Conservation (phyloP, 1,284 basidiomycete genomes). For the Ganoderma resinaceum region DNA sequence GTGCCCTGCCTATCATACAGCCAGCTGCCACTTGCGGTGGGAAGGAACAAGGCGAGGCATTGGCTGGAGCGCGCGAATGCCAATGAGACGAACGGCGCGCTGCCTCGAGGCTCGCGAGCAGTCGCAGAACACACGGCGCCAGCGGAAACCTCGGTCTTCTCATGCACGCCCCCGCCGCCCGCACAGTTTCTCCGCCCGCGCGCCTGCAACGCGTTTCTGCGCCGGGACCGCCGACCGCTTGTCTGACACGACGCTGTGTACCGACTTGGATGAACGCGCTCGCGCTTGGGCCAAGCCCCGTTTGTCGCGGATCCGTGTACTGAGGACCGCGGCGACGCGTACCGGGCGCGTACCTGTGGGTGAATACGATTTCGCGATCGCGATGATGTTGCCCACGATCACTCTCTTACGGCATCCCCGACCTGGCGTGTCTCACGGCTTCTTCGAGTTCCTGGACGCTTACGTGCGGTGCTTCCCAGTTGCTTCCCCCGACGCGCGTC, state of each 20-base stretch:
- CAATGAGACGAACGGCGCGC: not conserved
- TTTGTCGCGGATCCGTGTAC: not conserved
- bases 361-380: not conserved
- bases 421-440: not conserved
- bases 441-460: not conserved
- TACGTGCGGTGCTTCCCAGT: not conserved
- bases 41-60: not conserved
- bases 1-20: not conserved
- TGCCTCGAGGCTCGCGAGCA: slow-evolving; percentile 8
- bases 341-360: not conserved
- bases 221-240: not conserved
- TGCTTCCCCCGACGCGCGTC: slow-evolving; percentile 20
- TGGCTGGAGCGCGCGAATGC: not conserved
- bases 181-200: slow-evolving; percentile 27
- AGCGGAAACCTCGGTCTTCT: slow-evolving; percentile 31
- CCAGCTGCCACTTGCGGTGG: not conserved
- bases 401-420: not conserved
- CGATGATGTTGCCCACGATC: not conserved
- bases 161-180: slow-evolving; percentile 25
- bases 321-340: not conserved
- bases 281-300: not conserved
- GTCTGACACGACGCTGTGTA: not conserved
- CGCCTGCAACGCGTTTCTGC: slow-evolving; percentile 2
- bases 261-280: slow-evolving; percentile 2
- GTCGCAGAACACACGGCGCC: not conserved